Percentiles rank a stretch among this genome's conserved stretches.
phyloP scores from a whole-genome alignment of 2,329 filamentous ascomycete species.

The Canariomyces notabilis region DNA sequence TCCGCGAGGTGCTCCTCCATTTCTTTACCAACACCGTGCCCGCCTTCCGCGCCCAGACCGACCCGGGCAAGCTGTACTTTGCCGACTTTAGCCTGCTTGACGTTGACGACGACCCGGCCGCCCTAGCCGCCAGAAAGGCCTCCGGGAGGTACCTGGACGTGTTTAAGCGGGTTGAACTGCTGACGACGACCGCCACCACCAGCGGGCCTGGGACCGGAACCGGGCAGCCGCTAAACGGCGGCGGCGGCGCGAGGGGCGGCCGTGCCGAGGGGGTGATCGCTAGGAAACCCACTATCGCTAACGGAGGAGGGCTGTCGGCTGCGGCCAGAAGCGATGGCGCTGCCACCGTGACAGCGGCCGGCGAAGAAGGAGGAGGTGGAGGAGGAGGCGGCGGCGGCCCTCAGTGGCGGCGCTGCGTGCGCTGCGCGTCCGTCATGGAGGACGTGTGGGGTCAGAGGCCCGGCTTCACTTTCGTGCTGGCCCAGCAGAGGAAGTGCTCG shows the following conservation, averaged over 20 bases:
- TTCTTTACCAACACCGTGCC: conserved; percentile 57
- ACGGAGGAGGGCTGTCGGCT: no score
- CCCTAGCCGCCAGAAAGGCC: conserved; percentile 36
- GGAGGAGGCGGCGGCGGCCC: conserved; percentile 7
- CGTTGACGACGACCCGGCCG: conserved; percentile 52
- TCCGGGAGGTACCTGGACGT: conserved; percentile 44
- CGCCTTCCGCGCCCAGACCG: conserved; percentile 53
- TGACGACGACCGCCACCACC: no score
- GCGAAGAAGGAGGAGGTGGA: conserved; percentile 1
- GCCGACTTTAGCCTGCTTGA: conserved; percentile 66
- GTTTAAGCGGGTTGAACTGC: conserved; percentile 57
- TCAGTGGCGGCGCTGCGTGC: conserved; percentile 47
- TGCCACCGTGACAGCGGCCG: no score
- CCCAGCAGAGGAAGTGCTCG: conserved; percentile 50
- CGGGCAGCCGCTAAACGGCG: neutral
- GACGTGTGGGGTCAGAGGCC: conserved; percentile 46
- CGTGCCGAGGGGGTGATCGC: no score
- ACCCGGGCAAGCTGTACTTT: conserved; percentile 67
- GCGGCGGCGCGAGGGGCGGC: no score
- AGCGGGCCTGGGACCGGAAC: neutral
- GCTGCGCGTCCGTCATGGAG: conserved; percentile 63
- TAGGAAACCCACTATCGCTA: no score
- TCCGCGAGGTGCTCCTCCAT: conserved; percentile 57
- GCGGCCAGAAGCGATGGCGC: no score
- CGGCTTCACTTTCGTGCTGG: conserved; percentile 49